Percentiles rank a stretch among this genome's conserved stretches.
These are phyloP conservation scores for Termitomyces sp. DNA, from an alignment of 768 basidiomycete species.

Conservation along the genomic window DNA sequence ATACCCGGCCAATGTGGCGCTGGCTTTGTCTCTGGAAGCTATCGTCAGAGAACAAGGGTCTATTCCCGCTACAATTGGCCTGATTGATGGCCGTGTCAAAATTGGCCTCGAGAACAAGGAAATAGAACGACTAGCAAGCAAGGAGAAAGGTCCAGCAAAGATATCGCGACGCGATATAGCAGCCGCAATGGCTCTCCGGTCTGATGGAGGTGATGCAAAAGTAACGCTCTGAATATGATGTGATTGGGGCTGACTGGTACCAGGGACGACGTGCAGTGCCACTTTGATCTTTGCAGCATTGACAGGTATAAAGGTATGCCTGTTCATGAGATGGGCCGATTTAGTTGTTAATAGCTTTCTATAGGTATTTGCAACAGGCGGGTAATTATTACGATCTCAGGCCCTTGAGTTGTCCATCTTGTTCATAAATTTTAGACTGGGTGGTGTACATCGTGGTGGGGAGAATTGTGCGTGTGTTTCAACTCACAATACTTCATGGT, in stretches of 20 bases:
- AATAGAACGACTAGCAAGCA: constrained; percentile 62
- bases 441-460: constrained; percentile 70
- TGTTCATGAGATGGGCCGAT: neutral
- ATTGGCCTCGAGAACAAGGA: constrained; percentile 69
- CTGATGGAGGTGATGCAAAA: constrained; percentile 60
- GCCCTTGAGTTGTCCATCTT: neutral
- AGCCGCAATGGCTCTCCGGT: constrained; percentile 58
- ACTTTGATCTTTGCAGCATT: constrained; percentile 71
- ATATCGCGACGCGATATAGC: constrained; percentile 80
- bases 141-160: constrained; percentile 44
- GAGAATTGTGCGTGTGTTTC: constrained; percentile 28
- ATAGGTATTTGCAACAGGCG: constrained; percentile 89
- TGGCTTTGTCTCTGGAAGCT: constrained; percentile 63
- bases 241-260: neutral
- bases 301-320: constrained; percentile 75
- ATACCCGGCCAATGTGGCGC: constrained; percentile 67
- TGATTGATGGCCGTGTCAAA: constrained; percentile 80
- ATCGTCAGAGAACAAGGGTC: constrained; percentile 71
- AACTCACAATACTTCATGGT: neutral
- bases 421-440: constrained; percentile 46
- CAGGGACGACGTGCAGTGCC: constrained; percentile 66
- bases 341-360: neutral
- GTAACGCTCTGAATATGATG: neutral
- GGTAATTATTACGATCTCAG: constrained; percentile 40
- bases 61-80: constrained; percentile 87